Evolutionary conservation across 371 early-diverging fungal genomes (phyloP), one percentile per base, ranked within the genome.

Genomic region (Saksenaea vasiformis): DNA sequence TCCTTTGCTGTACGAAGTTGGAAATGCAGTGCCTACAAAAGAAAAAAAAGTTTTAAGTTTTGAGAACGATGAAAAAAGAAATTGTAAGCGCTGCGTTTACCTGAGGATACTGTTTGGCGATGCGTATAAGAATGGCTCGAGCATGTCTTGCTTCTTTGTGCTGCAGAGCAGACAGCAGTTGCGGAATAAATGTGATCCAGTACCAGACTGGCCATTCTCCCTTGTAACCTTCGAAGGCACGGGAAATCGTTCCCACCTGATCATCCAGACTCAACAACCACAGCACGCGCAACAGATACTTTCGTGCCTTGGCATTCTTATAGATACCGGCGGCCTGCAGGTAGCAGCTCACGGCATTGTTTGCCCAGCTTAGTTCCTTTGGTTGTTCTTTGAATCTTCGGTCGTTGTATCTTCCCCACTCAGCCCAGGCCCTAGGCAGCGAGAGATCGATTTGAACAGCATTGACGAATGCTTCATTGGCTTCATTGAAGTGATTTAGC

Each of bases 151-250:
- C 89, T 66, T 96, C 96, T 58, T 88, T 88, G 62, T 91, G 90
- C 5, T 90, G 84, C 19, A 97, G 69, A 2, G 88, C 85, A 4
- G 86, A 77, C 41, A 99, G 76, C 28, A 99, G 84, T 75, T 99
- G 98, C 1, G 99, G 99, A 54, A 99, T 93, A 70, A 97, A 97
- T 0, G 94, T 93, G 59, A 97, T 93, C 98, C 99, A 99, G 77
- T 95, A 96, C 98, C 98, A 98, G 8, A 92, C 83, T 4, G 96
- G 95, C 65, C 91, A 80, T 39, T 97, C 98, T 9, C 91, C 89
- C 67, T 95, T 96, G 83, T 92, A 94, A 1, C 82, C 80, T 60
- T 97, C 96, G 66, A 94, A 95, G 1, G 93, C 90, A 22, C 87
- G 85, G 43, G 90, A 80, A 22, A 98, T 84, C 3, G 80, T 90